phyloP scores from a whole-genome alignment of 2,329 filamentous ascomycete genomes.

The Phaeosphaeria sp. region DNA sequence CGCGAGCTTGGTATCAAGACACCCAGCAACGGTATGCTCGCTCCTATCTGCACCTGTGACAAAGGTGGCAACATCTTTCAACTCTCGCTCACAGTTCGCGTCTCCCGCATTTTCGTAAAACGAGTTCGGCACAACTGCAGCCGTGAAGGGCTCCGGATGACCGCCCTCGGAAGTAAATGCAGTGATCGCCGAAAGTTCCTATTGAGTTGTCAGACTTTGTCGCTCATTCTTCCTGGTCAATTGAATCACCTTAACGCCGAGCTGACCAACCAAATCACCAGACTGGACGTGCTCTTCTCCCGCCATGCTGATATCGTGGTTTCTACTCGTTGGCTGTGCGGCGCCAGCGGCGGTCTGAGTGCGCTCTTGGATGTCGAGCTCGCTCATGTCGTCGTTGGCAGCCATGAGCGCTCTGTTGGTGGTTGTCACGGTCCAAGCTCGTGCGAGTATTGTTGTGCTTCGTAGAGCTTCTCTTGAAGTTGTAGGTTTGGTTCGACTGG shows the following conservation, averaged over 20 bases:
- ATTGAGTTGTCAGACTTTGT: neutral
- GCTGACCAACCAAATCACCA: neutral
- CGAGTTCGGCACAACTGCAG: neutral
- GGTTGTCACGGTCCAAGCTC: neutral
- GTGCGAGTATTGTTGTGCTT: neutral
- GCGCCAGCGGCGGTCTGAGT: neutral
- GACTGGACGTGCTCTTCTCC: neutral
- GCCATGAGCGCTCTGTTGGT: neutral
- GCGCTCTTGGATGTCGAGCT: neutral
- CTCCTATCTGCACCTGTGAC: neutral
- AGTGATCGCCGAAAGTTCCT: neutral
- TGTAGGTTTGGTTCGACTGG: neutral
- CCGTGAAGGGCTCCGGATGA: neutral
- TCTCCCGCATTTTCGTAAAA: neutral
- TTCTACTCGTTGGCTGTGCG: neutral
- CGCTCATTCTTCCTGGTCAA: neutral
- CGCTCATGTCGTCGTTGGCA: neutral
- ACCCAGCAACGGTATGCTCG: neutral
- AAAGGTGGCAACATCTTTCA: neutral
- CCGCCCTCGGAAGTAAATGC: neutral
- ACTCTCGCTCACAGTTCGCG: neutral
- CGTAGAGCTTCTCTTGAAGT: neutral
- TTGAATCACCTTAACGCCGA: neutral
- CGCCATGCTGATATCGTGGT: neutral
- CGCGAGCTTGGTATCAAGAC: neutral